phyloP scores from a whole-genome alignment of 2,329 filamentous ascomycete genomes.

The Penicillium sp. region DNA sequence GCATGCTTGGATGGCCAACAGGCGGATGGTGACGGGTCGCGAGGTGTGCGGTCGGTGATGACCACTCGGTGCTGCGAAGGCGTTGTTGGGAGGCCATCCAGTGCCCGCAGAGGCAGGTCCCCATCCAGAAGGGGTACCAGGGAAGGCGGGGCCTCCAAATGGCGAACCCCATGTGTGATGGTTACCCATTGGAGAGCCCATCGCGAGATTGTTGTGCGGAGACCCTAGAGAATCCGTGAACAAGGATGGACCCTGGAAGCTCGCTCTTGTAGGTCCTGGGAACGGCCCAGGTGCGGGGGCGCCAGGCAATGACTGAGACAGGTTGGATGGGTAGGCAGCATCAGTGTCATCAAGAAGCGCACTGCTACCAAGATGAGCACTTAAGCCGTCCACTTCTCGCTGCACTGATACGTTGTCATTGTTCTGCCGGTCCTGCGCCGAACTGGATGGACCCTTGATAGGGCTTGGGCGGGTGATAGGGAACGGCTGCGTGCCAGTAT shows the following conservation, averaged over 20 bases:
- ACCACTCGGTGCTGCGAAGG: constrained; percentile 47
- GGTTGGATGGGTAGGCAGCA: constrained; percentile 55
- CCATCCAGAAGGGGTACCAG: constrained; percentile 37
- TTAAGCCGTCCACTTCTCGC: constrained; percentile 65
- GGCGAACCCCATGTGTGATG: constrained; percentile 36
- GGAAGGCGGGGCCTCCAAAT: constrained; percentile 40
- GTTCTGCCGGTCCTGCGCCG: constrained; percentile 49
- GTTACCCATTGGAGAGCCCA: constrained; percentile 30
- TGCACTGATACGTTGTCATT: constrained; percentile 44
- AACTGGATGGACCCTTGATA: constrained; percentile 81
- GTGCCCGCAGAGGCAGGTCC: constrained; percentile 40
- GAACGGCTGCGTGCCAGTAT: constrained; percentile 59
- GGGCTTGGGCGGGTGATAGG: constrained; percentile 79
- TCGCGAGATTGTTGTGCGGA: constrained; percentile 35
- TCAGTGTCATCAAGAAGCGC: constrained; percentile 77
- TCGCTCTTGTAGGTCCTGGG: constrained; percentile 41
- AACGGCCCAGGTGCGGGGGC: constrained; percentile 53
- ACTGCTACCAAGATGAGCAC: constrained; percentile 81
- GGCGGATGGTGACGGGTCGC: constrained; percentile 65
- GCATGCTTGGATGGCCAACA: constrained; percentile 74
- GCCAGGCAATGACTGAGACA: constrained; percentile 46
- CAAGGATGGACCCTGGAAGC: constrained; percentile 41
- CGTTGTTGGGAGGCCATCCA: constrained; percentile 45
- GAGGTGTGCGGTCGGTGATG: constrained; percentile 54
- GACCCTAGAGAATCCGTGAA: constrained; percentile 44